These are phyloP conservation scores for Lepidopterella palustris DNA, from an alignment of 495 filamentous ascomycete species.

Conservation along the genomic window DNA sequence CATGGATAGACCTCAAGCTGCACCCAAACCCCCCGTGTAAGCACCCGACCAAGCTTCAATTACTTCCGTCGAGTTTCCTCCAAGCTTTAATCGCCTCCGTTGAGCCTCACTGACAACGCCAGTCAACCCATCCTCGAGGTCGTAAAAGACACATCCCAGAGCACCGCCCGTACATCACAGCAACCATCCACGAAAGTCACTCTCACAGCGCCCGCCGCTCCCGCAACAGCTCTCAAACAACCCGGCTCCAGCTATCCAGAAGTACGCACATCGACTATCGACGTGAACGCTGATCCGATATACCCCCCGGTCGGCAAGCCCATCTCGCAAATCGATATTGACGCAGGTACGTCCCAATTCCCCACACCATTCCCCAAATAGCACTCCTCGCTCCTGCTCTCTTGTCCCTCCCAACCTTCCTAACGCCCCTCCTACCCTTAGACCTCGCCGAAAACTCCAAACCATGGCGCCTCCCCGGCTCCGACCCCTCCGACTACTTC, in stretches of 20 bases:
- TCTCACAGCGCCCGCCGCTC: constrained; percentile 3
- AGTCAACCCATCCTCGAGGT: constrained; percentile 7
- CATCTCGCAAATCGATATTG: constrained; percentile 56
- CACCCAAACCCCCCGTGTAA: constrained; percentile 61
- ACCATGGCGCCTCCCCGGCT: constrained; percentile 93
- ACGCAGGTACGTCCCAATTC: constrained; percentile 47
- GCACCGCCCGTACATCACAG: background rate
- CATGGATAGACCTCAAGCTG: constrained; percentile 61
- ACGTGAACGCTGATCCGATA: constrained; percentile 72
- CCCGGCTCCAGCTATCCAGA: constrained; percentile 57
- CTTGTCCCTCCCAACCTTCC: background rate
- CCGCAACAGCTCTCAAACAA: constrained; percentile 35
- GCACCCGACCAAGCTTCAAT: constrained; percentile 36
- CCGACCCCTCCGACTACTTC: constrained; percentile 94
- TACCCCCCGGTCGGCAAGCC: constrained; percentile 41
- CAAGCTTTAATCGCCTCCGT: constrained; percentile 34
- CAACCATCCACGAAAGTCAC: constrained; percentile 24
- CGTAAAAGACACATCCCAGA: constrained; percentile 17
- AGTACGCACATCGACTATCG: constrained; percentile 69
- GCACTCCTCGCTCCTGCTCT: too few relatives aligned
- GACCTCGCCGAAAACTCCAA: constrained; percentile 81
- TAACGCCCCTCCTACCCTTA: constrained; percentile 12
- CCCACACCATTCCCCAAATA: background rate
- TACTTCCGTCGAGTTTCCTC: background rate
- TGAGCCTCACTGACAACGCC: constrained; percentile 10